phyloP scores from a whole-genome alignment of 208 protist species.

The Blechomonas ayalai region DNA sequence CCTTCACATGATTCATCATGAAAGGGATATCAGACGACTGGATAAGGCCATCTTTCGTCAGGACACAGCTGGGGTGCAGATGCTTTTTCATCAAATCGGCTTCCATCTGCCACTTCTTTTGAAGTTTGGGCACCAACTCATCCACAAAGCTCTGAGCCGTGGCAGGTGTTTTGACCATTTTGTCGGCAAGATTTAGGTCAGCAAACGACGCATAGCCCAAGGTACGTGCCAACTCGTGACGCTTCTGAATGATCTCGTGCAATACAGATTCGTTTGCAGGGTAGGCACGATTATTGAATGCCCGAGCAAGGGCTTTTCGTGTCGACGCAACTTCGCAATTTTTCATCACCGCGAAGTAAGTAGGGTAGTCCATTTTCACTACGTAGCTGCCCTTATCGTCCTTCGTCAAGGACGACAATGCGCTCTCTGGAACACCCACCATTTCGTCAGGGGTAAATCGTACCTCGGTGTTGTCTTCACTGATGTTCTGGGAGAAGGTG shows the following conservation, averaged over 20 bases:
- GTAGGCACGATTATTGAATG: conserved; percentile 72
- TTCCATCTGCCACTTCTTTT: conserved; percentile 68
- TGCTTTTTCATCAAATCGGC: conserved; percentile 51
- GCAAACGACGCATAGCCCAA: conserved; percentile 69
- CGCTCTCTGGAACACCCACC: conserved; percentile 47
- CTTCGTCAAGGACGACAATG: conserved; percentile 32
- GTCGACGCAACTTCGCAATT: conserved; percentile 77
- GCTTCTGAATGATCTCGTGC: conserved; percentile 57
- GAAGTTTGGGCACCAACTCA: conserved; percentile 54
- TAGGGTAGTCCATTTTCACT: conserved; percentile 83
- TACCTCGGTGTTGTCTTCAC: conserved; percentile 61
- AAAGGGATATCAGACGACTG: conserved; percentile 72
- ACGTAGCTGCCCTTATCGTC: conserved; percentile 30
- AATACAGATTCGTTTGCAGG: conserved; percentile 51
- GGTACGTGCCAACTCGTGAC: conserved; percentile 48
- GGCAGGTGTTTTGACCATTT: conserved; percentile 77
- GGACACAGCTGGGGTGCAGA: conserved; percentile 60
- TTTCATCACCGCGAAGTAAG: conserved; percentile 80
- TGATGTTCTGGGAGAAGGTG: conserved; percentile 75
- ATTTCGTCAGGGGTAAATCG: conserved; percentile 41
- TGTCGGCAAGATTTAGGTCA: conserved; percentile 60
- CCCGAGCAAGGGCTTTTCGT: conserved; percentile 35
- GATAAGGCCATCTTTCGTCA: conserved; percentile 42
- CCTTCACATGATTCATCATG: conserved; percentile 77
- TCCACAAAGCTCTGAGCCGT: conserved; percentile 54